Base-by-base conservation (phyloP, 2,329 filamentous ascomycete genomes). In the Herpotrichia juniperi region DNA sequence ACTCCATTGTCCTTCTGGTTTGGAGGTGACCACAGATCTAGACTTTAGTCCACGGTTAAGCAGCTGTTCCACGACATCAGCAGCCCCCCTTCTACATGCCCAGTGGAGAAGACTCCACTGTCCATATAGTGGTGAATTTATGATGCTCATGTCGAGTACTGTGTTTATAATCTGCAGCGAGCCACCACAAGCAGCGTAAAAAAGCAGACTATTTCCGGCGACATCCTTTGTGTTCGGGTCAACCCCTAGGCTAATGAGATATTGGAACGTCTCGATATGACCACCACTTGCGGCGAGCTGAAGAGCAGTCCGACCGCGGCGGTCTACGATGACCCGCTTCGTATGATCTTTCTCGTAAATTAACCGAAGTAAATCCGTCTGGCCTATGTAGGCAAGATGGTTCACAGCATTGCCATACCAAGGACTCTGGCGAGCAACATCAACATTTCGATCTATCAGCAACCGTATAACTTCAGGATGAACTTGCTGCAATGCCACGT, bases 171-270 rank as follows among this genome's bases (percentile, higher is more conserved):
- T n/a, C 31, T 6, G 12, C 14, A 34, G 16, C 8, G 31, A 34
- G 14, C 31, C 31, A 14, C 31, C 31, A 5, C 34, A 14, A 10
- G 50, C 25, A 6, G 53, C 53, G 26, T 53, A 51, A 21, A 50
- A 50, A 21, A 56, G 50, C 34, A 42, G 53, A 46, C 53, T 47
- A 56, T 34, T n/a, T 10, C 53, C 50, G 42, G 45, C 50, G 2
- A 39, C 5, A 30, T 56, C 53, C 25, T 40, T 22, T 16, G 42
- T 17, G n/a, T 50, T 37, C 2, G 45, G 24, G 28, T 46, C 32
- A 16, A 48, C 2, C 5, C 46, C 53, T 25, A 50, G 37, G 12
- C 28, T 24, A 14, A 53, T 26, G 2, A 56, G 44, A 28, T 56
- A 56, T n/a, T 32, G 16, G 11, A 51, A 17, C 1, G 42, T 12